These are phyloP conservation scores for Rhodotorula sp. DNA, from an alignment of 1,284 basidiomycete genomes.

Conservation along the genomic window DNA sequence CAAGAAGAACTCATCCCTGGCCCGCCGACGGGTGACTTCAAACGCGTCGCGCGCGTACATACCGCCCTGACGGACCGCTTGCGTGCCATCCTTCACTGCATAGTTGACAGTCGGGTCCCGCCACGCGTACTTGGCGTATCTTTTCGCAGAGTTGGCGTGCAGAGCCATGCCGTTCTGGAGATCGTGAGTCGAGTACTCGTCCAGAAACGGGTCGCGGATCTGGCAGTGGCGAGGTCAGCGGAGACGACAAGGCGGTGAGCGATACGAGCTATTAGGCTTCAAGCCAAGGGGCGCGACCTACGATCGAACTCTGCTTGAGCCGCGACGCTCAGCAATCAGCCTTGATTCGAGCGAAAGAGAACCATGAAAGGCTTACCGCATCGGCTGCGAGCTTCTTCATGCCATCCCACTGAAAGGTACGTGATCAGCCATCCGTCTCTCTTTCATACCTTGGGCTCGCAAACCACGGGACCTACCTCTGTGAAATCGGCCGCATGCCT, in stretches of 20 bases:
- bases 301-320: too few relatives aligned
- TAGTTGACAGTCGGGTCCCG: neutral
- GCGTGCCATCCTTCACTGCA: neutral
- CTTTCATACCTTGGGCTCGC: too few relatives aligned
- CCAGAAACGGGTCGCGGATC: neutral
- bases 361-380: neutral
- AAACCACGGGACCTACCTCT: neutral
- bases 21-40: neutral
- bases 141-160: neutral
- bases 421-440: neutral
- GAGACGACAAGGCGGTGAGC: neutral
- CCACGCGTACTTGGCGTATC: neutral
- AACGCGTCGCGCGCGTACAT: neutral
- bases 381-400: neutral
- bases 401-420: neutral
- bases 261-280: too few relatives aligned
- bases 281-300: too few relatives aligned
- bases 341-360: too few relatives aligned
- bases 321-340: too few relatives aligned
- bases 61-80: neutral
- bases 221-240: neutral
- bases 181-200: neutral
- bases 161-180: neutral
- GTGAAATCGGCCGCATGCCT: neutral
- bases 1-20: neutral